Base-by-base conservation (phyloP, 176 grass and related monocot species). In the Ananas comosus region DNA sequence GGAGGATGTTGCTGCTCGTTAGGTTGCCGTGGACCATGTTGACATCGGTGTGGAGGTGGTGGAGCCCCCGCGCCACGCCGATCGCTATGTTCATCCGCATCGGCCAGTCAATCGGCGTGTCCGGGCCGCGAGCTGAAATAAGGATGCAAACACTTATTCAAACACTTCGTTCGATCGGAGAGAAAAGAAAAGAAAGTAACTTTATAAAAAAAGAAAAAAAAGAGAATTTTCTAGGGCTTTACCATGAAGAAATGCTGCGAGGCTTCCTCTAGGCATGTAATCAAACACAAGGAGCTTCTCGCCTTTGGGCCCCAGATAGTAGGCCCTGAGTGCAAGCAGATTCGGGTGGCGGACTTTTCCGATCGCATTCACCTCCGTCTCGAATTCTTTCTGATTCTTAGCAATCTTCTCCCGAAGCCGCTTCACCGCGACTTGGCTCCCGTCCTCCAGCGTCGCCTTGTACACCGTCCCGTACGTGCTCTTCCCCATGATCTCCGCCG, bases 281-380 rank as follows among this genome's bases (percentile, higher is more conserved):
- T 99, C 89, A 61, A 91, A 99, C n/a, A 99, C 94, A 0, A 99
- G 78, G 61, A 99, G 86, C 79, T 99, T 99, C 87, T 99, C 94
- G n/a, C 94, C 86, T 78, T 93, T 93, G 0, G 94, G 94, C 0
- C 94, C 94, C 49, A 90, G 11, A 66, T 99, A 99, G 72, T 84
- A 99, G 8, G 87, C 89, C 69, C 87, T 66, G 59, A 99, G 84
- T 1, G 86, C 75, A 33, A 99, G 79, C 6, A 99, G 85, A 84
- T 99, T 93, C 33, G 67, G 80, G 71, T 99, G 89, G 17, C 87
- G 87, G 52, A 93, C 66, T 74, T 88, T 99, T 23, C 94, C 89
- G 22, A 99, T 81, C 0, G 66, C 69, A 74, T 83, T 86, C 53
- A 90, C 89, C 70, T 99, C 89, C 23, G 63, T 17, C 77, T 99